Base-by-base conservation (phyloP, 2,329 filamentous ascomycete genomes). In the Cryoendolithus antarcticus region DNA sequence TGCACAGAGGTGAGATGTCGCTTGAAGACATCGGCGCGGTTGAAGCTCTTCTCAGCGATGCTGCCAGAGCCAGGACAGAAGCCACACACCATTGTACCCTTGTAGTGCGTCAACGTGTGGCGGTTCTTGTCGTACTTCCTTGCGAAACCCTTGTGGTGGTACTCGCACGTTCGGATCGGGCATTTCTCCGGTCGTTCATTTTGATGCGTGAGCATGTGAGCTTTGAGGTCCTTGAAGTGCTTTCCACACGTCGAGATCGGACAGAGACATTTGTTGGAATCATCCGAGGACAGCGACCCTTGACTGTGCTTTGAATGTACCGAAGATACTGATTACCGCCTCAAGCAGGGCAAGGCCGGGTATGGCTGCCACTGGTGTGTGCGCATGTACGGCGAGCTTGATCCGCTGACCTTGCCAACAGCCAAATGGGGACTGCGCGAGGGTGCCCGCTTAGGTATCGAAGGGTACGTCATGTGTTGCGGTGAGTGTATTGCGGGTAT, bases 121-220 rank as follows among this genome's bases (percentile, higher is more conserved):
- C 88, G 71, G 64, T 94, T 94, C 72, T 93, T 93, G 69, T 95
- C 88, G 58, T 95, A 95, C 64, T 94, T 94, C 52, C 88, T 74
- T 8, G 88, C 86, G 56, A 95, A 95, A 3, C 88, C 88, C 64
- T 94, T 94, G 55, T 74, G 67, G 66, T 93, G 81, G 63, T 94
- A 95, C 55, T 93, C 86, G 67, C 88, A 95, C 0, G 80, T 91
- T 42, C 80, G 71, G 50, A 94, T 94, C 1, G 88, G 88, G 63
- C 88, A 95, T 66, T 95, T 95, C 59, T 94, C 86, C 0, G 88
- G 88, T 15, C 88, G 73, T 65, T 94, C 86, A 42, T 77, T 82
- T 62, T 91, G 84, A 61, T 95, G 88, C 0, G 88, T 95, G 57
- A 94, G 74, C 82, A 93, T 89, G 62, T 95, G 88, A 6, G 88